A percentile compares a stretch with the other conserved stretches of the same genome.
Conservation (phyloP, 2,329 filamentous ascomycete genomes). For the Talaromyces funiculosus region DNA sequence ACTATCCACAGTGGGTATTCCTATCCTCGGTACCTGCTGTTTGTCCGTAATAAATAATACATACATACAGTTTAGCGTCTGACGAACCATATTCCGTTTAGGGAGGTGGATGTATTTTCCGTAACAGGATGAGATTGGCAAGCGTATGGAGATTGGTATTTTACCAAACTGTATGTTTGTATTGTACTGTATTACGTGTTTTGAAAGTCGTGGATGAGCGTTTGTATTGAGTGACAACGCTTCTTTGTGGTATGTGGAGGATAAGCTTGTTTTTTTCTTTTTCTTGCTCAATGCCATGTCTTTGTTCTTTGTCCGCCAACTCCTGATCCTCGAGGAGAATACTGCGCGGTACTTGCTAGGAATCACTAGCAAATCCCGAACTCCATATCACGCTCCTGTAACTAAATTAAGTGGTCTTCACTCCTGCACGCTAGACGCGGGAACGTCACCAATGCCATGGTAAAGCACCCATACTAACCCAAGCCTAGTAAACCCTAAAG, state of each 20-base stretch:
- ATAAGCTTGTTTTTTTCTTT: too few species aligned
- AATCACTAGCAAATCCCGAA: not conserved
- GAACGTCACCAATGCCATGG: constrained; percentile 9
- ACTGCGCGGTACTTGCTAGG: too few species aligned
- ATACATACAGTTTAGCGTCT: not conserved
- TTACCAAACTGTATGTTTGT: not conserved
- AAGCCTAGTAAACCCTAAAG: constrained; percentile 1
- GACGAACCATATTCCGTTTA: not conserved
- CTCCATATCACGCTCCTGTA: not conserved
- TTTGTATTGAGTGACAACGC: not conserved
- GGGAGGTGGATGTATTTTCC: not conserved
- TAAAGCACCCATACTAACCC: not conserved
- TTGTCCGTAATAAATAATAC: not conserved
- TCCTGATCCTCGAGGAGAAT: too few species aligned
- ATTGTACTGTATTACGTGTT: not conserved
- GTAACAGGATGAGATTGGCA: not conserved
- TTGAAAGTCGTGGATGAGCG: not conserved
- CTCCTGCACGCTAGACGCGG: constrained; percentile 3
- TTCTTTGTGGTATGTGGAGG: too few species aligned
- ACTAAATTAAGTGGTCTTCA: not conserved
- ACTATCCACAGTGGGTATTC: not conserved
- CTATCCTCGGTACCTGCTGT: not conserved
- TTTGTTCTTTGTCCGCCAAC: not conserved
- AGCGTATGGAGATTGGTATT: not conserved
- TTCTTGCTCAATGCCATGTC: too few species aligned